phyloP scores from a whole-genome alignment of 345 rosid genomes.

The Aegle marmelos region DNA sequence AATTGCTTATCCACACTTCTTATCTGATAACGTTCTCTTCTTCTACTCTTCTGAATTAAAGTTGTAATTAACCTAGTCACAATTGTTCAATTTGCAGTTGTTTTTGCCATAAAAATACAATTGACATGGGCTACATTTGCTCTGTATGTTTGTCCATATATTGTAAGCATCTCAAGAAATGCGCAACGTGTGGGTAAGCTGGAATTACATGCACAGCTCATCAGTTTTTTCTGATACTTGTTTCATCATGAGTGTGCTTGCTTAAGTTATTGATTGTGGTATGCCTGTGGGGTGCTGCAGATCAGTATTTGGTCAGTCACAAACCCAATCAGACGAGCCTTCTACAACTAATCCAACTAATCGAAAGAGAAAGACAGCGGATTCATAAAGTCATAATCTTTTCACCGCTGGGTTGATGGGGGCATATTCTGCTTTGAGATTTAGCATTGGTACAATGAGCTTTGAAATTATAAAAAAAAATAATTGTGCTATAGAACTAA shows the following conservation, averaged over 20 bases:
- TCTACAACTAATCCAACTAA: conserved; percentile 43
- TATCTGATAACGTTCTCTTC: background rate
- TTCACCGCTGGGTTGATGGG: too few species aligned
- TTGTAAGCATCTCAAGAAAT: conserved; percentile 90
- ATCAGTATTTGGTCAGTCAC: conserved; percentile 80
- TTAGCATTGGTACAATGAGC: too few species aligned
- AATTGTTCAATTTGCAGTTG: conserved; percentile 55
- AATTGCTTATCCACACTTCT: background rate
- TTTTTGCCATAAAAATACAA: conserved; percentile 92
- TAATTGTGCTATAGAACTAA: background rate
- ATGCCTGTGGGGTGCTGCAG: conserved; percentile 30
- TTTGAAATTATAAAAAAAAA: too few species aligned
- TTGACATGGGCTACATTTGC: conserved; percentile 93
- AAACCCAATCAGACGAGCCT: conserved; percentile 61
- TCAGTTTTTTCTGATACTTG: background rate
- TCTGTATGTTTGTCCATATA: conserved; percentile 94
- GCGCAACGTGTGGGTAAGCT: conserved; percentile 88
- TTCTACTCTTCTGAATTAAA: background rate
- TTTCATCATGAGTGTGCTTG: background rate
- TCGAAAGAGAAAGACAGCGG: conserved; percentile 40
- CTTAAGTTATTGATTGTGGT: background rate
- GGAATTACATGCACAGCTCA: background rate
- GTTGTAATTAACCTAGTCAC: conserved; percentile 6
- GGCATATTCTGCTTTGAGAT: too few species aligned
- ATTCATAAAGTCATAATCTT: too few species aligned